Evolutionary conservation across 495 filamentous ascomycete species (phyloP), one percentile per base, ranked within the genome.

Genomic region (Xanthoparmelia taractica): DNA sequence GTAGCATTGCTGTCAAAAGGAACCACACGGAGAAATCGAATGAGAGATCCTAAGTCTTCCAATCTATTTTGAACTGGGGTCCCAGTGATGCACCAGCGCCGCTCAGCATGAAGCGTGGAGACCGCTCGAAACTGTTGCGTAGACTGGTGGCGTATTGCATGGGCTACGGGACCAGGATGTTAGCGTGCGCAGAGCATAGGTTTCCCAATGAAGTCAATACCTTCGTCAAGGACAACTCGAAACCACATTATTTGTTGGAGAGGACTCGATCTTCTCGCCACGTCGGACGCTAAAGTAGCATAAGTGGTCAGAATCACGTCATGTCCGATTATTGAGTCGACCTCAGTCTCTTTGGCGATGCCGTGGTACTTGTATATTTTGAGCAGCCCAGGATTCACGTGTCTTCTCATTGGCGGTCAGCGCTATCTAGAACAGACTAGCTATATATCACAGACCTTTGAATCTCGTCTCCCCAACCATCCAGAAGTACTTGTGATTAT

Each of bases 41-140:
- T 48, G n/a, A 48, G 45, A 48, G 45, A 48, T 6, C 45, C 45
- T 12, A 48, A 48, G 13, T 48, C 45, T 27, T 48, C 45, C 23
- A 48, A 1, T 27, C 45, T 48, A 12, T 48, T 48, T 27, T 48
- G 45, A 5, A 48, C 27, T 10, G 23, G 77, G 1, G 79, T 82
- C 3, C 76, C 79, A 1, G 76, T 79, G 23, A 80, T 60, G 60
- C 77, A 80, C 78, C 78, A 80, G 4, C 78, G 71, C 11, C 65
- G 63, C 7, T 66, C 64, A 2, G 77, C 67, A 20, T 69, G 52
- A 18, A 79, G 65, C 8, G 65, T 63, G 23, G 60, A 67, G 17
- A 70, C 71, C 0, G 73, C 66, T n/a, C 62, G 66, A 59, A 73
- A 73, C 29, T 59, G 67, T 20, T 69, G 64, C 0, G 76, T 74